Base-by-base conservation (phyloP, 169 alveolate species). In the Neospora caninum region DNA sequence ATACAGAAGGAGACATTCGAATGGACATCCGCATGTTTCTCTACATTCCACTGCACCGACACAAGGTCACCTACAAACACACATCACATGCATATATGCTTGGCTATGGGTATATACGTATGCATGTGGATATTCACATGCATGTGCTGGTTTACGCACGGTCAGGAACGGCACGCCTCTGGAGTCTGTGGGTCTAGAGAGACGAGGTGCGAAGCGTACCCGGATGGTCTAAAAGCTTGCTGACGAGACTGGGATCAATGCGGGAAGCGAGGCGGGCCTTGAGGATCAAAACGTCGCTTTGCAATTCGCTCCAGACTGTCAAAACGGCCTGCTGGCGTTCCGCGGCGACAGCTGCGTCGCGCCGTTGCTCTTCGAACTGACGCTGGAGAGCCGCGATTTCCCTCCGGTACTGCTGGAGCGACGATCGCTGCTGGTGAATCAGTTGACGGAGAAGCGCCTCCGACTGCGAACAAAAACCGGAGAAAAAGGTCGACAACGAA, bases 401-500 rank as follows among this genome's bases (percentile, higher is more conserved):
- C 31, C 84, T 6, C 43, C 42, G 41, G 84, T 31, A 73, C 45
- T 73, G 84, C 27, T 31, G 84, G 39, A 73, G 84, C 16, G 84
- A 73, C 16, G 39, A 18, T 13, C 42, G 84, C 45, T 34, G 84
- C 42, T 73, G 84, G n/a, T 73, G 43, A 31, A 73, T 36, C 84
- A 73, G 84, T n/a, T 73, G 84, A 18, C 84, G 84, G n/a, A 73
- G 84, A 31, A 73, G 84, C 41, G 84, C 84, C n/a, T 73, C 84
- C 84, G 84, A 73, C 84, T 73, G 84, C 1, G 80, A 25, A 9
- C 4, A 25, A 25, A 25, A 7, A 69, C 9, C 4, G 13, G 80
- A 7, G 18, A 6, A 69, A 7, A 6, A 25, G n/a, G 29, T 25
- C 80, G 41, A 69, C 80, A 64, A 64, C 4, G 20, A 64, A 22